phyloP scores from a whole-genome alignment of 257 asterid genomes.

The Anisodus acutangulus region DNA sequence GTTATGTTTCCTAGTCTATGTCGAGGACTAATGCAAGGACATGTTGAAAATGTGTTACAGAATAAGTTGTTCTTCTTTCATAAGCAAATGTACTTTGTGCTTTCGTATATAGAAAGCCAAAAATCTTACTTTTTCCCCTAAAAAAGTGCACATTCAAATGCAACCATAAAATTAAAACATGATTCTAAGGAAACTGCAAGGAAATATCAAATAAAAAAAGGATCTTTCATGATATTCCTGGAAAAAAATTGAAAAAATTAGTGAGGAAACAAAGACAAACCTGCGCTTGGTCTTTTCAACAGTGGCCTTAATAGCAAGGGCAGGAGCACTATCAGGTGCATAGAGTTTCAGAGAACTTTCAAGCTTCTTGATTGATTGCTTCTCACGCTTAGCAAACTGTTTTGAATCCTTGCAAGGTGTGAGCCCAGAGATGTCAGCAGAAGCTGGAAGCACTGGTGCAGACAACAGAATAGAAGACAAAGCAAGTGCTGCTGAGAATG shows the following conservation, averaged over 20 bases:
- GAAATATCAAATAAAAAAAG: neutral
- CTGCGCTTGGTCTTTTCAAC: conserved; percentile 89
- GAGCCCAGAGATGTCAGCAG: conserved; percentile 87
- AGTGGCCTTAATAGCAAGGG: conserved; percentile 94
- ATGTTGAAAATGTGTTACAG: neutral
- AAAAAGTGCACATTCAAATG: too few relatives aligned
- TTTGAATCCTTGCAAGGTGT: conserved; percentile 98
- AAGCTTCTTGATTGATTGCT: conserved; percentile 86
- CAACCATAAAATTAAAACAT: too few relatives aligned
- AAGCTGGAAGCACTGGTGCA: conserved; percentile 80
- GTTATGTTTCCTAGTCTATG: neutral
- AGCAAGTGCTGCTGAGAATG: conserved; percentile 86
- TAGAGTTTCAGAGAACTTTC: conserved; percentile 71
- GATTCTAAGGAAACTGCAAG: neutral
- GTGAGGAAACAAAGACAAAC: conserved; percentile 34
- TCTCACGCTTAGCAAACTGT: conserved; percentile 95
- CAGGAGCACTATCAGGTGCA: conserved; percentile 94
- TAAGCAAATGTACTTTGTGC: neutral
- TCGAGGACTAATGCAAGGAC: neutral
- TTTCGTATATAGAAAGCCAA: too few relatives aligned
- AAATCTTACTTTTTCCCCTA: too few relatives aligned
- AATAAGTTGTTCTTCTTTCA: neutral
- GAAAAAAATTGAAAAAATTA: neutral
- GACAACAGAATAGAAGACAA: conserved; percentile 81
- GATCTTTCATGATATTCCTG: too few relatives aligned